These are phyloP conservation scores for Alternaria brassicicola DNA, from an alignment of 2,329 filamentous ascomycete genomes.

Conservation along the genomic window DNA sequence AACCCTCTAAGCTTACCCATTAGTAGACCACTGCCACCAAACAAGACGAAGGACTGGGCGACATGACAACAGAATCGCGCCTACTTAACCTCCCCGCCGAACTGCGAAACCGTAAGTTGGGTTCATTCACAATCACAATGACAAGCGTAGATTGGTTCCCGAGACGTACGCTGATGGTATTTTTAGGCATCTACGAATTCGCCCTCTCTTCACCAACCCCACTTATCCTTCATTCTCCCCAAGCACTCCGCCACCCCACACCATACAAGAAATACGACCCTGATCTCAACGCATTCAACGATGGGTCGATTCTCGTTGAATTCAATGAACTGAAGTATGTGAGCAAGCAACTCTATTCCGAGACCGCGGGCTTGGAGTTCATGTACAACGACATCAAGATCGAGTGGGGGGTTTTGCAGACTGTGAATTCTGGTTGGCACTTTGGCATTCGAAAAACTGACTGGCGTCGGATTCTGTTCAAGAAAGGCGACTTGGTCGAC, in stretches of 20 bases:
- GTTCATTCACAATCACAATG: background rate
- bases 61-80: background rate
- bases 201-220: background rate
- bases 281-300: background rate
- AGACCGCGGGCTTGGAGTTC: background rate
- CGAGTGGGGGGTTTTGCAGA: background rate
- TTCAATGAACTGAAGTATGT: background rate
- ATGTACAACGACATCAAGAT: constrained; percentile 1
- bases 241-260: background rate
- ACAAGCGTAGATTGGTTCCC: background rate
- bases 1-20: background rate
- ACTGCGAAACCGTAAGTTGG: background rate
- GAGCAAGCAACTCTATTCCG: background rate
- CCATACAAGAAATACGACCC: background rate
- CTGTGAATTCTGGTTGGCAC: no score
- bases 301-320: background rate
- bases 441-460: background rate
- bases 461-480: background rate
- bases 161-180: background rate
- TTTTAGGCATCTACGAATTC: background rate
- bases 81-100: background rate
- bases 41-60: background rate
- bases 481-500: background rate
- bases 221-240: background rate
- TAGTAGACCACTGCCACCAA: background rate